These are phyloP conservation scores for Lasiodiplodia gonubiensis DNA, from an alignment of 2,329 filamentous ascomycete species.

Conservation along the genomic window DNA sequence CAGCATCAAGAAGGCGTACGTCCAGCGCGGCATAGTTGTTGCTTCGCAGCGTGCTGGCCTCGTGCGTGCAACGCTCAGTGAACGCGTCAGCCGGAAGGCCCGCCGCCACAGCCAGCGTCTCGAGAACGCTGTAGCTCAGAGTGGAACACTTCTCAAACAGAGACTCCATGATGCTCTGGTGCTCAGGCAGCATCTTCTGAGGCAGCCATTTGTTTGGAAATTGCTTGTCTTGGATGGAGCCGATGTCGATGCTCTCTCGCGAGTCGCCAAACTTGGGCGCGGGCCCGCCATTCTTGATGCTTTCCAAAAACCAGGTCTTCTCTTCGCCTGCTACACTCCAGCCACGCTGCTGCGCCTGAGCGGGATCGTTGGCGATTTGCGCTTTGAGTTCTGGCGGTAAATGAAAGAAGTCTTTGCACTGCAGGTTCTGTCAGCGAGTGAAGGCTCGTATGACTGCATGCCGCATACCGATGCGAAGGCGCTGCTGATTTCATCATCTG, in stretches of 20 bases:
- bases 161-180: not conserved
- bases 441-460: not conserved
- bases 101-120: not conserved
- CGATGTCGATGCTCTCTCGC: constrained; percentile 2
- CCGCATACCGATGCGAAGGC: not conserved
- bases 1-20: not conserved
- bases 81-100: not conserved
- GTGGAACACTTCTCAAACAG: not conserved
- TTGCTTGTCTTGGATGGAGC: not conserved
- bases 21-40: not conserved
- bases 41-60: not conserved
- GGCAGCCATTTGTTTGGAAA: constrained; percentile 4
- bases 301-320: not conserved
- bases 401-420: constrained; percentile 1
- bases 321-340: not conserved
- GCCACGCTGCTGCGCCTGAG: not conserved
- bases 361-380: not conserved
- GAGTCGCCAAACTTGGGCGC: not conserved
- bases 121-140: not conserved
- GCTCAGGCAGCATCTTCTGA: not conserved
- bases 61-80: not conserved
- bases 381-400: not conserved
- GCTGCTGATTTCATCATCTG: not conserved
- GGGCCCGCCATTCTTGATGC: not conserved
- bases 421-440: not conserved